These are phyloP conservation scores for Pontederia crassipes DNA, from an alignment of 176 grass and related monocot genomes.

Conservation along the genomic window DNA sequence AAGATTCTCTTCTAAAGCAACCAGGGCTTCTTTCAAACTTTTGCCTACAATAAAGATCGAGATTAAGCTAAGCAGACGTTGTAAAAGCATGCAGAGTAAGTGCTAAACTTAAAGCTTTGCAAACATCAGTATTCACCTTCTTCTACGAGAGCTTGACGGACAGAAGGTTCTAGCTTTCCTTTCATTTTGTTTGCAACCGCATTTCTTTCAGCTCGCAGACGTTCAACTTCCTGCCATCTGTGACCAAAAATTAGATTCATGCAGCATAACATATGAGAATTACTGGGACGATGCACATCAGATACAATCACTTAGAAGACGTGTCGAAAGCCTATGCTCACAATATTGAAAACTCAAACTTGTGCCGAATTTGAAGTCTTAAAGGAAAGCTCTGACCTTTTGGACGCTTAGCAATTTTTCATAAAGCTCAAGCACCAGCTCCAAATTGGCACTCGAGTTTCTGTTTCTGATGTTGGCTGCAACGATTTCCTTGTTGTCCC, in stretches of 20 bases:
- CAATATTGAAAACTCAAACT: neutral
- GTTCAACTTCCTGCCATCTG: constrained; percentile 97
- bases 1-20: constrained; percentile 77
- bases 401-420: constrained; percentile 63
- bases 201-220: constrained; percentile 87
- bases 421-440: constrained; percentile 76
- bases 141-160: constrained; percentile 79
- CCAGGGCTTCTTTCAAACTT: constrained; percentile 82
- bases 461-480: constrained; percentile 48
- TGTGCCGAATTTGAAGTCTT: neutral
- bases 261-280: too few species aligned
- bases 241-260: constrained; percentile 54
- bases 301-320: neutral
- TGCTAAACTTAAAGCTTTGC: too few species aligned
- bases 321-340: too few species aligned
- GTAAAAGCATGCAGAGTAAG: too few species aligned
- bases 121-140: constrained; percentile 44
- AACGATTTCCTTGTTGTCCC: constrained; percentile 66
- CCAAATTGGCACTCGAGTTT: constrained; percentile 67
- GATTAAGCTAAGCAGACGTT: neutral
- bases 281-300: constrained; percentile 6
- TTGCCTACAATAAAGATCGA: constrained; percentile 41
- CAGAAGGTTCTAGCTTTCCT: constrained; percentile 71
- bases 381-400: constrained; percentile 49
- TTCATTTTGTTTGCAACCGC: constrained; percentile 90